phyloP scores from a whole-genome alignment of 495 filamentous ascomycete species.

The Penicillium alfredii region DNA sequence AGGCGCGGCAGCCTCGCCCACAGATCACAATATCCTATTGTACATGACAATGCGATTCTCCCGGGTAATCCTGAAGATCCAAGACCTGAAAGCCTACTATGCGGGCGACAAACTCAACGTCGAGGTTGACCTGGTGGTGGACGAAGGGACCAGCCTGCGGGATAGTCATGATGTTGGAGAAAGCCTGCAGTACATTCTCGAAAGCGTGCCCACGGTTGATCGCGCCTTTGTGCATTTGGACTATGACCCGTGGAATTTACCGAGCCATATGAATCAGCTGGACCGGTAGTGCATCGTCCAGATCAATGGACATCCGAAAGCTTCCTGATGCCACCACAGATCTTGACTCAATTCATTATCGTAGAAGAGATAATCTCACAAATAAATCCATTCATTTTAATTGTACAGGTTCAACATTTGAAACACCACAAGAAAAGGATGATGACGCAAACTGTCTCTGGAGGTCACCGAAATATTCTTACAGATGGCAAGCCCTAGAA shows the following conservation, averaged over 20 bases:
- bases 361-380: background rate
- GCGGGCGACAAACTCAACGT: conserved; percentile 85
- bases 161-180: conserved; percentile 90
- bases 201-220: conserved; percentile 74
- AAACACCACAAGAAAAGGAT: background rate
- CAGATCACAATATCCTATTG: conserved; percentile 77
- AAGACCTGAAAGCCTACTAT: conserved; percentile 83
- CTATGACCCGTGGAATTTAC: conserved; percentile 75
- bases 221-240: conserved; percentile 73
- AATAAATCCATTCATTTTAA: conserved; percentile 20
- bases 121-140: conserved; percentile 77
- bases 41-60: conserved; percentile 95
- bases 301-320: no score
- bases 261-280: conserved; percentile 74
- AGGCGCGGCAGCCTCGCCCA: conserved; percentile 71
- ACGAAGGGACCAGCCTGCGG: conserved; percentile 67
- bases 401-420: no score
- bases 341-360: no score
- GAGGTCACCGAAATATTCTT: background rate
- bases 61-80: conserved; percentile 80
- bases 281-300: no score
- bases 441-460: background rate
- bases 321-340: no score
- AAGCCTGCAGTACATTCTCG: conserved; percentile 82
- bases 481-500: no score